Percentiles rank a stretch among this genome's conserved stretches.
These are phyloP conservation scores for Cutaneotrichosporon curvatum DNA, from an alignment of 1,284 basidiomycete genomes.

Conservation along the genomic window DNA sequence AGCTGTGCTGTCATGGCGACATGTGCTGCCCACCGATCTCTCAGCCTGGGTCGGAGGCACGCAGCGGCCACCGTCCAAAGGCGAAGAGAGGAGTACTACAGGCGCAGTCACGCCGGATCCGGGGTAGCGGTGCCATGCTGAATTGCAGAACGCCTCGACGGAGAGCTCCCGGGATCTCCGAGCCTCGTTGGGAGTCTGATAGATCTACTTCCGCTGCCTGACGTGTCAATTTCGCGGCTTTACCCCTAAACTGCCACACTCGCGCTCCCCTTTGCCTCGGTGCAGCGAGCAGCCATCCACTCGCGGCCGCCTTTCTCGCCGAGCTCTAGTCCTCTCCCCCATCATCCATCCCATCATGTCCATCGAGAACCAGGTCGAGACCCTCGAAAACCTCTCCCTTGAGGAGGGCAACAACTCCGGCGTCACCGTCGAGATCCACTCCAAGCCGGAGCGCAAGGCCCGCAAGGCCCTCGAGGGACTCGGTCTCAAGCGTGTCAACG, in stretches of 20 bases:
- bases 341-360: slow-evolving; percentile 54
- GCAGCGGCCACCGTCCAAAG: too few relatives aligned
- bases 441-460: slow-evolving; percentile 82
- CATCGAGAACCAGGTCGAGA: slow-evolving; percentile 54
- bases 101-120: too few relatives aligned
- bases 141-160: too few relatives aligned
- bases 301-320: too few relatives aligned
- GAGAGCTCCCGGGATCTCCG: too few relatives aligned
- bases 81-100: too few relatives aligned
- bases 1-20: too few relatives aligned
- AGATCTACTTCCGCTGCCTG: background rate
- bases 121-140: too few relatives aligned
- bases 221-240: background rate
- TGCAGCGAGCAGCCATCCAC: too few relatives aligned
- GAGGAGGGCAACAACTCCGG: slow-evolving; percentile 53
- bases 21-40: too few relatives aligned
- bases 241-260: slow-evolving; percentile 2
- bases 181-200: background rate
- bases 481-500: slow-evolving; percentile 83
- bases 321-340: background rate
- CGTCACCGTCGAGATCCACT: slow-evolving; percentile 86
- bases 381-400: slow-evolving; percentile 54
- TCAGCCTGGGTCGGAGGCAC: too few relatives aligned
- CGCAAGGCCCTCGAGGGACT: slow-evolving; percentile 66
- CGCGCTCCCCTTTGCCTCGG: too few relatives aligned